Evolutionary conservation across 2,329 filamentous ascomycete species (phyloP).

Genomic region (Xylaria sp.): DNA sequence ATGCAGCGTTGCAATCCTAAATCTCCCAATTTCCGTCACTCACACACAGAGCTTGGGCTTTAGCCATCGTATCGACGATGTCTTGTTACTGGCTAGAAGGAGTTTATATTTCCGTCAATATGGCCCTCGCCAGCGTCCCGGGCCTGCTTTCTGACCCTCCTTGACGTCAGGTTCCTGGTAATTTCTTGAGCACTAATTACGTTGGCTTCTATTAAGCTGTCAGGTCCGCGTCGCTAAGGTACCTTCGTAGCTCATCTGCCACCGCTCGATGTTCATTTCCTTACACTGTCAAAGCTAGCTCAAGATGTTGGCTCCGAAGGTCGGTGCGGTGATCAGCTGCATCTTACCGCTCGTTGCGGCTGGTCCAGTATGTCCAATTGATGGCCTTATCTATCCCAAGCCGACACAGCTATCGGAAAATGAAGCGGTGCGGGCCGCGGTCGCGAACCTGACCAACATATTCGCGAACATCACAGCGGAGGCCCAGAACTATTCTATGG

Average conservation of each 20-base stretch:
- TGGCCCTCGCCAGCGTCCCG: slow-evolving; percentile 7
- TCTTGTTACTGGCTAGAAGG: slow-evolving; percentile 3
- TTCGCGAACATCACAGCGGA: slow-evolving; percentile 27
- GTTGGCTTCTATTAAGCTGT: background rate
- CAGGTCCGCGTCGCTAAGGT: background rate
- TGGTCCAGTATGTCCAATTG: slow-evolving; percentile 31
- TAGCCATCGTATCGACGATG: slow-evolving; percentile 12
- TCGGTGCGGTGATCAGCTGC: slow-evolving; percentile 10
- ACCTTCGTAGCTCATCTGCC: background rate
- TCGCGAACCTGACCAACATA: slow-evolving; percentile 27
- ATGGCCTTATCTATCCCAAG: slow-evolving; percentile 34
- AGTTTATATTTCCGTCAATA: slow-evolving; percentile 10
- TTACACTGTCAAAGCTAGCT: background rate
- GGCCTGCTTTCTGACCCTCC: slow-evolving; percentile 1
- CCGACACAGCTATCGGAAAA: slow-evolving; percentile 25
- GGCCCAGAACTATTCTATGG: slow-evolving; percentile 40
- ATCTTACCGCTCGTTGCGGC: slow-evolving; percentile 16
- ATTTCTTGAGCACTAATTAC: background rate
- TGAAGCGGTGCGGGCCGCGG: slow-evolving; percentile 26
- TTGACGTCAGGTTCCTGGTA: slow-evolving; percentile 1
- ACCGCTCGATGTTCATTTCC: background rate
- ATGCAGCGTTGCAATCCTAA: slow-evolving; percentile 7
- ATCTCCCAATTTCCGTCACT: slow-evolving; percentile 5
- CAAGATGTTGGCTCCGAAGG: slow-evolving; percentile 11
- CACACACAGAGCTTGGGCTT: slow-evolving; percentile 15